phyloP scores from a whole-genome alignment of 176 grass and related monocot species.

The Triticum turgidum region DNA sequence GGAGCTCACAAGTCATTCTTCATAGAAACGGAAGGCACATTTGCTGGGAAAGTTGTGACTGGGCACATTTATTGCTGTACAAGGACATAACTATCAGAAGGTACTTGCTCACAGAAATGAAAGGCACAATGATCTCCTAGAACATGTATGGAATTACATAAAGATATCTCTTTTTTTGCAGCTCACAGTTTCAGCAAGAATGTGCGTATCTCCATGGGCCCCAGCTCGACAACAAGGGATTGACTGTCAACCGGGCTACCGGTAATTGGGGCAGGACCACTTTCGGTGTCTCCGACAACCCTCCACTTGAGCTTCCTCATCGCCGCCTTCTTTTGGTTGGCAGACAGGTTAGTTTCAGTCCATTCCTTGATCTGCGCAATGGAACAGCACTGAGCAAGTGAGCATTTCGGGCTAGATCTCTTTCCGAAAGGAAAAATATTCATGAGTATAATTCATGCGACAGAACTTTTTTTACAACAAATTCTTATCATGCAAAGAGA shows the following conservation, averaged over 20 bases:
- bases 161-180: background rate
- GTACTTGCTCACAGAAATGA: background rate
- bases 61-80: background rate
- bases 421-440: background rate
- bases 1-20: too few species aligned
- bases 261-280: slow-evolving; percentile 31
- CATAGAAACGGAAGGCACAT: background rate
- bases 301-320: slow-evolving; percentile 77
- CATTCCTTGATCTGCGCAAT: slow-evolving; percentile 67
- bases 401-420: background rate
- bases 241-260: slow-evolving; percentile 52
- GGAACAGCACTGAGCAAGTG: background rate
- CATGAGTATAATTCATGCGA: background rate
- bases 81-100: background rate
- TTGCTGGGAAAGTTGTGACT: background rate
- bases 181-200: slow-evolving; percentile 67
- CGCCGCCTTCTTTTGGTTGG: slow-evolving; percentile 76
- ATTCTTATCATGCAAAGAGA: background rate
- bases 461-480: background rate
- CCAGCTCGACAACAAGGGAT: slow-evolving; percentile 62
- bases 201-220: slow-evolving; percentile 93
- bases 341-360: slow-evolving; percentile 70
- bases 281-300: slow-evolving; percentile 26
- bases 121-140: background rate
- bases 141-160: background rate